Evolutionary conservation across 768 basidiomycete species (phyloP), one percentile per base, ranked within the genome.

Genomic region (Pleurotus ostreatus): DNA sequence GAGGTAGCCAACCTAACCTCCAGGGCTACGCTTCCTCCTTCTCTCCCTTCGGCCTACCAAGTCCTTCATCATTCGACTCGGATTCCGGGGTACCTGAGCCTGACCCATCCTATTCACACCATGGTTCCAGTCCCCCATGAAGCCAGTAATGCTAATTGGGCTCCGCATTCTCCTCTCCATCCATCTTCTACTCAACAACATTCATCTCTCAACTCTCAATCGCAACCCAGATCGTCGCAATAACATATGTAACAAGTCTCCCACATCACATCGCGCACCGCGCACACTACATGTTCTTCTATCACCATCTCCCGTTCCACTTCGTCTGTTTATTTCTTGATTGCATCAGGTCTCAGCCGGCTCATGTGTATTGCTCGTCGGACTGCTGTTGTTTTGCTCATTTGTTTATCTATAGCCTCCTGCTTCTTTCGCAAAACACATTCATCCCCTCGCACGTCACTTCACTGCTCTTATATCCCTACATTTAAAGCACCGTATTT

Each of bases 271-370:
- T 62, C 63, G 59, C 63, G 59, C 70, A 75, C 62, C 63, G 59
- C 63, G 59, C 70, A 75, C 62, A 69, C 73, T 26, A 73, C 75
- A 43, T 76, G 74, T 61, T 72, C 69, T 60, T 56, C 71, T 25
- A 63, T 68, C 44, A 71, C 66, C 18, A 60, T 68, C 23, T 60
- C 68, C 20, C 64, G 66, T 63, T 59, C 69, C 57, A 65, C 64
- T 58, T 74, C 74, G 73, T 70, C 73, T 71, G 73, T 73, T 48
- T 68, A 69, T 58, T 62, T 61, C 46, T 52, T 58, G 41, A 60
- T 49, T 58, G 66, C 69, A 62, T 69, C 70, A 56, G 71, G 71
- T 63, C 64, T 61, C 38, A 34, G 48, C 56, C 30, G 52, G 57
- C 39, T 25, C 55, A 45, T 49, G 56, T 30, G 37, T 49, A 49